phyloP scores from a whole-genome alignment of 2,329 filamentous ascomycete genomes.

The Whalleya microplaca region DNA sequence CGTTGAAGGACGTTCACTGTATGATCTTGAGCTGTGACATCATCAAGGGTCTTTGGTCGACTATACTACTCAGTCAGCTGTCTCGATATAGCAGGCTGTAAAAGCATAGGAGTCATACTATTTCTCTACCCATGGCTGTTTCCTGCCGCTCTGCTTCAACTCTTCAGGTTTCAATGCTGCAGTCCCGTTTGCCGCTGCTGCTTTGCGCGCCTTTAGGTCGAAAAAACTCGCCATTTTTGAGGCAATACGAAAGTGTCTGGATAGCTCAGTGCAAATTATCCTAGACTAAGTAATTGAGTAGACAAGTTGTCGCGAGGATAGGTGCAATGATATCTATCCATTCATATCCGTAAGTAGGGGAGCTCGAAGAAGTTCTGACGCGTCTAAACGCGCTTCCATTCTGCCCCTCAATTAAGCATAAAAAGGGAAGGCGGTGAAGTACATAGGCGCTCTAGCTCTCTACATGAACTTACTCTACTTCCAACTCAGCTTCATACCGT shows the following conservation, averaged over 20 bases:
- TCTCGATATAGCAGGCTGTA: constrained; percentile 15
- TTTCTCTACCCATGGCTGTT: constrained; percentile 98
- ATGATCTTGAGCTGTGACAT: constrained; percentile 97
- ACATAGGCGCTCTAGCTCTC: constrained; percentile 1
- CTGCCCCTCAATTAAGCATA: constrained; percentile 28
- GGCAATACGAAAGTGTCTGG: neutral
- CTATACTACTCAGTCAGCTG: constrained; percentile 53
- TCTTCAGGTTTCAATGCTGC: constrained; percentile 68
- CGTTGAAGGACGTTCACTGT: constrained; percentile 91
- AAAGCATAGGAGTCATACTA: constrained; percentile 63
- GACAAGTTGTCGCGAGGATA: neutral
- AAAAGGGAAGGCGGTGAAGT: constrained; percentile 24
- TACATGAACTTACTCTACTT: constrained; percentile 16
- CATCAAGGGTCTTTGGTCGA: constrained; percentile 88
- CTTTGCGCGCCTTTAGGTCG: constrained; percentile 88
- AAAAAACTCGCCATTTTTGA: constrained; percentile 84
- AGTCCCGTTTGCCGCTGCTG: constrained; percentile 66
- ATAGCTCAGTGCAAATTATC: neutral
- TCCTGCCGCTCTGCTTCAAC: constrained; percentile 64
- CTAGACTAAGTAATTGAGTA: neutral
- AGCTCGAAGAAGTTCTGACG: constrained; percentile 15
- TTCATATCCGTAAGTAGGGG: neutral
- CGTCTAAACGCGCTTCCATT: constrained; percentile 28
- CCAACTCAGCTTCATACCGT: too few species aligned
- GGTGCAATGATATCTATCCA: constrained; percentile 1